phyloP scores from a whole-genome alignment of 805 yeast genomes.

The Barnettozyma botsteinii region DNA sequence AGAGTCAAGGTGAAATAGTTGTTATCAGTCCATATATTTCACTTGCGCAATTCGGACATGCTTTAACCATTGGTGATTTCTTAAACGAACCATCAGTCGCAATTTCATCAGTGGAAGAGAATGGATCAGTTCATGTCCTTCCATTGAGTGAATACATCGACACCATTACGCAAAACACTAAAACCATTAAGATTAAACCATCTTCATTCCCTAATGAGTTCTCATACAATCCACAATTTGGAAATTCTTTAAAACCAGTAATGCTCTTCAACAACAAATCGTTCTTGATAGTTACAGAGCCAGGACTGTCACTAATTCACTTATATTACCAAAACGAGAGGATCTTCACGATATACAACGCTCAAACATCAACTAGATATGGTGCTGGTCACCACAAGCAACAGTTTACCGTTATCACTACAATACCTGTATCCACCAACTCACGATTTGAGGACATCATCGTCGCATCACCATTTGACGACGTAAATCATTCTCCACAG shows the following conservation, averaged over 20 bases:
- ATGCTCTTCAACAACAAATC: constrained; percentile 26
- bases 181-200: not conserved
- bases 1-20: not conserved
- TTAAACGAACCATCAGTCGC: constrained; percentile 38
- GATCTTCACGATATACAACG: constrained; percentile 25
- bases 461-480: constrained; percentile 40
- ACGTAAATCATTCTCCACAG: constrained; percentile 27
- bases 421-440: constrained; percentile 1
- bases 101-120: constrained; percentile 41
- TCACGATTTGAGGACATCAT: constrained; percentile 29
- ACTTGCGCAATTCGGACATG: constrained; percentile 40
- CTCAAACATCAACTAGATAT: constrained; percentile 24
- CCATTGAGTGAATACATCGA: constrained; percentile 33
- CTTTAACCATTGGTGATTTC: constrained; percentile 38
- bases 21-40: constrained; percentile 22
- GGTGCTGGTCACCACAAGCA: constrained; percentile 40
- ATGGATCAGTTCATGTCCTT: constrained; percentile 41
- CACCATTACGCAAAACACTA: not conserved
- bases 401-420: constrained; percentile 31
- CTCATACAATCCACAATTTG: constrained; percentile 35
- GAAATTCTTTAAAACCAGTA: constrained; percentile 32
- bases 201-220: constrained; percentile 9
- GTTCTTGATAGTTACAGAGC: constrained; percentile 42
- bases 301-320: constrained; percentile 43
- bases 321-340: constrained; percentile 28